Evolutionary conservation across 2,329 filamentous ascomycete genomes (phyloP), one percentile per base, ranked within the genome.

Genomic region (Ophiosphaerella herpotricha): DNA sequence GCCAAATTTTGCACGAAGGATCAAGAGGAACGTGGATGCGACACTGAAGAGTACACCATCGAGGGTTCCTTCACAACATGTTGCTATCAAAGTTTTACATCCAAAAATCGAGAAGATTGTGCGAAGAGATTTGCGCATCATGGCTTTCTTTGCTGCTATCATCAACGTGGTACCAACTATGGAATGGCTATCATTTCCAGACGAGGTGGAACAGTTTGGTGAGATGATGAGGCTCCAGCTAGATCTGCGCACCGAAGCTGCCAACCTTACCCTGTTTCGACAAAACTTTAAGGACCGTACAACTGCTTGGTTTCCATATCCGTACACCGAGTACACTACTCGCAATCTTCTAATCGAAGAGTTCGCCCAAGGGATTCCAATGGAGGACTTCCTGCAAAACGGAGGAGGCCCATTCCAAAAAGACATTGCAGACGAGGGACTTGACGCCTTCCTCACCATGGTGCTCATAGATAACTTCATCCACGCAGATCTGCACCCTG

Each of bases 161-260:
- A 86, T 99, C 60, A 96, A 97, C 73, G 77, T 83, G 2, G 88
- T 99, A 29, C 94, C 94, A 0, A 96, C 92, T 0, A 94, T 99
- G 68, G 91, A 97, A 74, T 99, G 94, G 94, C 81, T 99, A 5
- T 97, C 93, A 0, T 84, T 99, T 7, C 94, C 94, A 0, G 93
- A 97, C 61, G 94, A 99, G 71, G 94, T 97, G 3, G 76, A 81
- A 12, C 91, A 97, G 66, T 99, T 99, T 67, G 93, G 92, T 21
- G 89, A 95, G 69, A 99, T 99, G 94, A 99, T 99, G 94, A 88
- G 88, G 64, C 79, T 97, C n/a, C 94, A 99, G 71, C 80, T 99
- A 2, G 94, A 99, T 73, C 81, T 99, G 32, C 88, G 94, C 44
- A 97, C 97, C 53, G 94, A 99, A 73, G 88, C 91, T 1, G 88